phyloP scores from a whole-genome alignment of 305 asterid species.

The Ajuga reptans region DNA sequence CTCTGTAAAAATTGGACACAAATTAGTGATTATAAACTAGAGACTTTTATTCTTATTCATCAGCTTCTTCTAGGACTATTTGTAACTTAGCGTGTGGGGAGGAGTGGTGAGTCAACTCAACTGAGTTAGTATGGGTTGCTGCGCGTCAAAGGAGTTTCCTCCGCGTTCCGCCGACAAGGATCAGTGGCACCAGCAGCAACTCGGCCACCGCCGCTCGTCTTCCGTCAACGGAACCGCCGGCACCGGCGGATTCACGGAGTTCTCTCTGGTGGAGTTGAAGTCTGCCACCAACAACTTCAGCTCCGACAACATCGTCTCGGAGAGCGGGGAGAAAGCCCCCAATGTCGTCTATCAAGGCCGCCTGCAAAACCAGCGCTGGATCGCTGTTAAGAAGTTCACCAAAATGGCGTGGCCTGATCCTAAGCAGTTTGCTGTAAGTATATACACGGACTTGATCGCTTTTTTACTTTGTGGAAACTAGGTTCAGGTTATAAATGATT shows the following conservation, averaged over 20 bases:
- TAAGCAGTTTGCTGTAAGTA: constrained; percentile 68
- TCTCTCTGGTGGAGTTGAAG: constrained; percentile 59
- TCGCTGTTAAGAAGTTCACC: constrained; percentile 74
- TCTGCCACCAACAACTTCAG: constrained; percentile 78
- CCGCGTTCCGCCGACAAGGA: constrained; percentile 42
- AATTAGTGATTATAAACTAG: not conserved
- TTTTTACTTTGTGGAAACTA: constrained; percentile 9
- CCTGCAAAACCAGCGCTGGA: constrained; percentile 66
- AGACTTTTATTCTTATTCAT: not conserved
- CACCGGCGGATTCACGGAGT: constrained; percentile 54
- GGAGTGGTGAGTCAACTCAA: constrained; percentile 39
- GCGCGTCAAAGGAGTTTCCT: constrained; percentile 37
- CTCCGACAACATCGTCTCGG: constrained; percentile 72
- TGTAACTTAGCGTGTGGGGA: constrained; percentile 15
- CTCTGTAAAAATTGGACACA: too few species aligned
- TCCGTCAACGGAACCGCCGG: constrained; percentile 38
- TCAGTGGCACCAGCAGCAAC: constrained; percentile 35
- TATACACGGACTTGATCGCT: not conserved
- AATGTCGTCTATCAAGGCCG: constrained; percentile 76
- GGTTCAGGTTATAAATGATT: not conserved
- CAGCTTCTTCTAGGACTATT: not conserved
- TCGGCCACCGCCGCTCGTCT: constrained; percentile 41
- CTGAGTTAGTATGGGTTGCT: constrained; percentile 65
- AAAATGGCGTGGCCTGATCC: constrained; percentile 90
- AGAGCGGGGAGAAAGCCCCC: constrained; percentile 85